phyloP scores from a whole-genome alignment of 108 stramenopile species.

The Skeletonema tropicum region DNA sequence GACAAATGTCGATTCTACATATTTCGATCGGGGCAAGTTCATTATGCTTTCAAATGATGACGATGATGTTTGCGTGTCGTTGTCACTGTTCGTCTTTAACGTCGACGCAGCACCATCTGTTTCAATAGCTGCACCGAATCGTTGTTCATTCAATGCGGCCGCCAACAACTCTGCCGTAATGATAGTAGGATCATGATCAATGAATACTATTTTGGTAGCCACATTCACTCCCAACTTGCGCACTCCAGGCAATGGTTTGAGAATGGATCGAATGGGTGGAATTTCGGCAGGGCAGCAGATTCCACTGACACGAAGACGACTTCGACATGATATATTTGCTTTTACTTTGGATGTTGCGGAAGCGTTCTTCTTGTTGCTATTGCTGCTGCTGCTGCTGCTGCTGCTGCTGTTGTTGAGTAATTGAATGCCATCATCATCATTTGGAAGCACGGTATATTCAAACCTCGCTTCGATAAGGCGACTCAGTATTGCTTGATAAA shows the following conservation, averaged over 20 bases:
- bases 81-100: slow-evolving; percentile 2
- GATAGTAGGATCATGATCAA: slow-evolving; percentile 62
- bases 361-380: not conserved
- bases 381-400: not conserved
- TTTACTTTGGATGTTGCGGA: not conserved
- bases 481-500: slow-evolving; percentile 2
- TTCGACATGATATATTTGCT: slow-evolving; percentile 21
- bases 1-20: slow-evolving; percentile 71
- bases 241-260: slow-evolving; percentile 74
- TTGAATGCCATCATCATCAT: not conserved
- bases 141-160: slow-evolving; percentile 53
- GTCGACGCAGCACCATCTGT: slow-evolving; percentile 58
- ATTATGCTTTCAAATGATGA: slow-evolving; percentile 13
- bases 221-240: slow-evolving; percentile 74
- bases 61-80: slow-evolving; percentile 21
- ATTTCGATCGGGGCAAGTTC: slow-evolving; percentile 48
- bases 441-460: slow-evolving; percentile 12
- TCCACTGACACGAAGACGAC: slow-evolving; percentile 56
- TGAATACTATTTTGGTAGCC: slow-evolving; percentile 74
- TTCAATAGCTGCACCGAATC: slow-evolving; percentile 65
- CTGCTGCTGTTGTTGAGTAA: not conserved
- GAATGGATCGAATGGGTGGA: slow-evolving; percentile 63
- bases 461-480: slow-evolving; percentile 27
- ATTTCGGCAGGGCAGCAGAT: slow-evolving; percentile 88
- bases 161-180: slow-evolving; percentile 56